Percentiles rank a stretch among this genome's conserved stretches.
Evolutionary conservation across 139 green algal species (phyloP).

Genomic region (Chlorella sp.): DNA sequence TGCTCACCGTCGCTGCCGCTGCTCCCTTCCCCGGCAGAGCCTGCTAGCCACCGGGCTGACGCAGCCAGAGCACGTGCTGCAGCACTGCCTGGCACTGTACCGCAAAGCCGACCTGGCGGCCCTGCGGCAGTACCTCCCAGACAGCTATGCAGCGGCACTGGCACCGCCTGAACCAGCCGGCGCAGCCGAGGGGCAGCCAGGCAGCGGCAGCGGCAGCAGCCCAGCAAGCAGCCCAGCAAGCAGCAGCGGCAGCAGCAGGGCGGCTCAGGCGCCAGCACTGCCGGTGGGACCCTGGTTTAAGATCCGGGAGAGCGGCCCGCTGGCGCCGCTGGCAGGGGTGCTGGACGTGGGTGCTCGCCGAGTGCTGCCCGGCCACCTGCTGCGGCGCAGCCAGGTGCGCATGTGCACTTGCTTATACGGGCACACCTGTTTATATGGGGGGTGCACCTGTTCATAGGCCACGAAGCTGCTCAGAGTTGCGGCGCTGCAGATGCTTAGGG

Average conservation of each 20-base stretch:
- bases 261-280: background rate
- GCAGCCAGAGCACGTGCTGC: constrained; percentile 31
- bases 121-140: constrained; percentile 25
- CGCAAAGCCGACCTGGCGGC: constrained; percentile 20
- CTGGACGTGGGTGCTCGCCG: constrained; percentile 35
- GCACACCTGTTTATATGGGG: no score
- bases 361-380: constrained; percentile 52
- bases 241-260: background rate
- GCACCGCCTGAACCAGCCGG: background rate
- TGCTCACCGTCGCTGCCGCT: background rate
- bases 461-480: no score
- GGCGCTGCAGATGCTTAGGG: no score
- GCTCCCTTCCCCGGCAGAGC: background rate
- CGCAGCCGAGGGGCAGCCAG: background rate
- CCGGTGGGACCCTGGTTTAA: background rate
- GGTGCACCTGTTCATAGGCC: no score
- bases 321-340: constrained; percentile 29
- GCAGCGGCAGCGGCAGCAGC: background rate
- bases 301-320: constrained; percentile 28
- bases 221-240: background rate
- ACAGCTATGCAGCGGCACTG: background rate
- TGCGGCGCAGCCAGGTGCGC: constrained; percentile 52
- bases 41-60: constrained; percentile 17
- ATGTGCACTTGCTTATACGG: no score
- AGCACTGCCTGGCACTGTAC: constrained; percentile 34